Evolutionary conservation across 1,284 basidiomycete species (phyloP), one percentile per base, ranked within the genome.

Genomic region (Moesziomyces sp.): DNA sequence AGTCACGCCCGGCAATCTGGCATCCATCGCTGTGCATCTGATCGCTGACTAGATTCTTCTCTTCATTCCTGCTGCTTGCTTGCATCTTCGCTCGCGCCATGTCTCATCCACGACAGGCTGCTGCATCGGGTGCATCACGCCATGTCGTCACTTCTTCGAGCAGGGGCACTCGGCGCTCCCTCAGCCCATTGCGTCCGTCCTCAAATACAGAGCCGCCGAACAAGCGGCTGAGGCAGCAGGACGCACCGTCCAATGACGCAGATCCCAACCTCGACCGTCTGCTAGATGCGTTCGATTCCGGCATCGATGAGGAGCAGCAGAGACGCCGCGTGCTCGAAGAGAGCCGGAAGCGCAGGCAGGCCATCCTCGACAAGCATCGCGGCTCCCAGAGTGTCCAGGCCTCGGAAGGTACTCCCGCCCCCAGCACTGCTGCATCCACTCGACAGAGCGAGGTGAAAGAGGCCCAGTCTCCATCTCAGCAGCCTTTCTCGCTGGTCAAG

Each of bases 341-440:
- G 49, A 77, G 77, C n/a, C 59, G 80, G 11, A 74, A 57, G 30
- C 53, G 71, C 2, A 50, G 80, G 3, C 57, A 69, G 30, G 75
- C 76, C 1, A 76, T 79, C 45, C 10, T 78, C 13, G 52, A 59
- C 19, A 77, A 64, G 56, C 52, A 60, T 43, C 46, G 51, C 48
- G 56, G 50, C 63, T 49, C 52, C 14, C 49, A 45, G 43, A 35
- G 24, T 26, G 24, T 14, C 11, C 23, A 19, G 43, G 13, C 43
- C 7, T 45, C 43, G 19, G 43, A 19, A 45, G n/a, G 19, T 5
- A 24, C 43, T 7, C 13, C 43, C 10, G 43, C 43, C 11, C n/a
- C 19, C 16, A 24, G 19, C 19, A 13, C 43, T 16, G 46, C 13
- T 28, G 46, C 2, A 3, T 13, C 30, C n/a, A n/a, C 38, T 7